phyloP scores from a whole-genome alignment of 108 stramenopile genomes.

The Nitzschia palea region DNA sequence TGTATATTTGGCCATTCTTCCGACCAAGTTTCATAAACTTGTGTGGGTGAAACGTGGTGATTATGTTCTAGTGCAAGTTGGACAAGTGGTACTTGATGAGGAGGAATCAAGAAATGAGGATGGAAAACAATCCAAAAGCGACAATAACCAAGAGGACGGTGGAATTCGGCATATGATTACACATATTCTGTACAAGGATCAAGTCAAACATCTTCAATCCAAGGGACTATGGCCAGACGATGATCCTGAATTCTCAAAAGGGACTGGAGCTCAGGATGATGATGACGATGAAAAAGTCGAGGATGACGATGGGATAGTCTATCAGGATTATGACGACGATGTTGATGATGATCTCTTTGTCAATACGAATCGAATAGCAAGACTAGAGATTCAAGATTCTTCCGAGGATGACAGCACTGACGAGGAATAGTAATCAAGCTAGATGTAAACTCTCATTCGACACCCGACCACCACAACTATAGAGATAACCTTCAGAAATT shows the following conservation, averaged over 20 bases:
- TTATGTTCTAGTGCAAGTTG: conserved; percentile 84
- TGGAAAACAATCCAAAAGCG: neutral
- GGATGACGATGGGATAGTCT: conserved; percentile 52
- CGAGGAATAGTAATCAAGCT: conserved; percentile 28
- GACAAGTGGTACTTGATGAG: conserved; percentile 34
- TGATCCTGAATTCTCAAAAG: conserved; percentile 43
- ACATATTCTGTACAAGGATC: conserved; percentile 95
- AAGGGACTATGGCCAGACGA: conserved; percentile 86
- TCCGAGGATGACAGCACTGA: conserved; percentile 37
- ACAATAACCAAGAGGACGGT: conserved; percentile 3
- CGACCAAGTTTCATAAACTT: conserved; percentile 93
- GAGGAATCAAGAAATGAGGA: conserved; percentile 2
- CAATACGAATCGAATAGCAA: conserved; percentile 76
- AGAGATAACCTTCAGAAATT: no score
- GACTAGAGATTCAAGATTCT: conserved; percentile 57
- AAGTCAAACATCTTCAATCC: conserved; percentile 89
- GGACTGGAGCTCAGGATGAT: conserved; percentile 13
- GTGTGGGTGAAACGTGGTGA: conserved; percentile 97
- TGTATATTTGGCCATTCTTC: conserved; percentile 84
- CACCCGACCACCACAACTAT: no score
- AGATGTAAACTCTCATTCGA: no score
- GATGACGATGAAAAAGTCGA: conserved; percentile 20
- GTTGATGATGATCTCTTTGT: conserved; percentile 54
- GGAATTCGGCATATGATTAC: conserved; percentile 65
- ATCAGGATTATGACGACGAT: conserved; percentile 45